Conservation (phyloP, 2,329 filamentous ascomycete species). For the Emmonsia crescens region DNA sequence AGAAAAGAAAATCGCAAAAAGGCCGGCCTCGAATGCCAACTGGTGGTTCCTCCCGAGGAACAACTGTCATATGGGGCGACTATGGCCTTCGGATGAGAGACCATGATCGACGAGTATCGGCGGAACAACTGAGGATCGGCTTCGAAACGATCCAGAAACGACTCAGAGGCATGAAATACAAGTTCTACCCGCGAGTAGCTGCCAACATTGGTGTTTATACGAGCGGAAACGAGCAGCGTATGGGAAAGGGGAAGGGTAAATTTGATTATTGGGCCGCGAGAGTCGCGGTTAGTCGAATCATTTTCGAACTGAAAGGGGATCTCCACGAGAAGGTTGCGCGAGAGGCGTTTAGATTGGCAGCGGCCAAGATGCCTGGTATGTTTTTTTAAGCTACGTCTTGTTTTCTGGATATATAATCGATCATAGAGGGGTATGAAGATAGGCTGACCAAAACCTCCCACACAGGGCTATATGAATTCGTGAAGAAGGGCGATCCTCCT, state of each 20-base stretch:
- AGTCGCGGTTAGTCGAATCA: conserved; percentile 78
- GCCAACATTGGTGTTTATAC: conserved; percentile 94
- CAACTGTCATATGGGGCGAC: conserved; percentile 92
- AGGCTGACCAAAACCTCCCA: not conserved
- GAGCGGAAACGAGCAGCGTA: conserved; percentile 91
- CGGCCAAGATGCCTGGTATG: conserved; percentile 85
- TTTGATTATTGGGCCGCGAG: conserved; percentile 95
- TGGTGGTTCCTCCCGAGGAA: conserved; percentile 82
- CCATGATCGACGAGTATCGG: conserved; percentile 82
- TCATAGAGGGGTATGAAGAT: not conserved
- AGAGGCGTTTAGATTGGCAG: conserved; percentile 88
- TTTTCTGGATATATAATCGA: not conserved
- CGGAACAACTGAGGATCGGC: conserved; percentile 75
- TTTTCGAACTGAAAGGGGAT: conserved; percentile 86
- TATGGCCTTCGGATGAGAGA: conserved; percentile 90
- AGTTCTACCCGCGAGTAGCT: conserved; percentile 79
- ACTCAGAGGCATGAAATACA: conserved; percentile 82
- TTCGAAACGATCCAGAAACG: conserved; percentile 88
- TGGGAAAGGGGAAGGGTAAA: conserved; percentile 97
- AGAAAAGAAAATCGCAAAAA: conserved; percentile 79
- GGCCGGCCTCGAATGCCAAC: conserved; percentile 79
- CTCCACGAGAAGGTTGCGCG: conserved; percentile 88
- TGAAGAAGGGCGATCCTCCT: conserved; percentile 80
- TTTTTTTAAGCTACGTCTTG: not conserved
- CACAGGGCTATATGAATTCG: conserved; percentile 65